Percentiles rank a stretch among this genome's conserved stretches.
phyloP scores from a whole-genome alignment of 2,329 filamentous ascomycete genomes.

The Dothistroma septosporum region DNA sequence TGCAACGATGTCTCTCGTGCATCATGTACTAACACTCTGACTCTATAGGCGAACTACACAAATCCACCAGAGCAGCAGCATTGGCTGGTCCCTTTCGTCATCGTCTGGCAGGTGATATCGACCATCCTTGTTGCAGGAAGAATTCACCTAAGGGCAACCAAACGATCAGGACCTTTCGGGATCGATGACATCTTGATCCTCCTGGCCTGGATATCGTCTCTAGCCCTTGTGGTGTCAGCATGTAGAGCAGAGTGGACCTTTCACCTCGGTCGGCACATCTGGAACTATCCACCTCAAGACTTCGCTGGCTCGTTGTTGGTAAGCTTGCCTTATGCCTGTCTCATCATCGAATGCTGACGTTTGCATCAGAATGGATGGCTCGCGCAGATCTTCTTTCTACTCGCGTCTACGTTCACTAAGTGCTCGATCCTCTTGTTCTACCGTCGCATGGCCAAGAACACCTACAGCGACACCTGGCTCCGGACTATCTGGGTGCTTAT shows the following conservation, averaged over 20 bases:
- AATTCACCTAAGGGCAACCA: slow-evolving; percentile 22
- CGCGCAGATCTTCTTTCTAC: slow-evolving; percentile 19
- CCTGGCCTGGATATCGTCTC: slow-evolving; percentile 18
- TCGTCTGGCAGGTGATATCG: slow-evolving; percentile 16
- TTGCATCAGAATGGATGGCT: slow-evolving; percentile 18
- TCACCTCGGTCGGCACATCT: slow-evolving; percentile 21
- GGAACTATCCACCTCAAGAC: slow-evolving; percentile 16
- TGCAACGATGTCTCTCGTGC: no score
- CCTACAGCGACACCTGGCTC: slow-evolving; percentile 12
- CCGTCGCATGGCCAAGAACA: slow-evolving; percentile 19
- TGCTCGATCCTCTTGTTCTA: slow-evolving; percentile 30
- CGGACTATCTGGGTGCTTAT: slow-evolving; percentile 20
- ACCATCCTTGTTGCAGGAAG: slow-evolving; percentile 24
- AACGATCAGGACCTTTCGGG: slow-evolving; percentile 26
- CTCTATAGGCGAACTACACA: slow-evolving; percentile 21
- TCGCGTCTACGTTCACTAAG: slow-evolving; percentile 21
- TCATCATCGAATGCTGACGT: slow-evolving; percentile 10
- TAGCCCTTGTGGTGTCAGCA: slow-evolving; percentile 17
- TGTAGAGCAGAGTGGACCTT: slow-evolving; percentile 14
- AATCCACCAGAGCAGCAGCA: slow-evolving; percentile 21
- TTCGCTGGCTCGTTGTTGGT: slow-evolving; percentile 6
- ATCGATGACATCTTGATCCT: slow-evolving; percentile 25
- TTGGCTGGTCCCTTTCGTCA: slow-evolving; percentile 23
- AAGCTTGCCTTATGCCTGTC: slow-evolving; percentile 6
- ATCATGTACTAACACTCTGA: no score